Conservation (phyloP, 352 stramenopile genomes). For the Aphanomyces euteiches region DNA sequence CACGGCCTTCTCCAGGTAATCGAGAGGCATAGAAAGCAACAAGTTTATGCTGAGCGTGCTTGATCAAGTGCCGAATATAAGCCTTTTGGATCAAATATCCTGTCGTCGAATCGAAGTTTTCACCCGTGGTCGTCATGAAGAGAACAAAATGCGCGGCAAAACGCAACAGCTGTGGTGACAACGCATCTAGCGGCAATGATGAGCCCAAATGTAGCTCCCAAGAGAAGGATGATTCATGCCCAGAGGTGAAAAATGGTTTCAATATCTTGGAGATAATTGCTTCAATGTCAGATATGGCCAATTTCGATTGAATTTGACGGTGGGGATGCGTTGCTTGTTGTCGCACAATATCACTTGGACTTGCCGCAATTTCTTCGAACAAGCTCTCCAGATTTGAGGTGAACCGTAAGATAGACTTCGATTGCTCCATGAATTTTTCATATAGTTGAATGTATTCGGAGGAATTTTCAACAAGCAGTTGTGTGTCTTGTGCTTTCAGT, state of each 20-base stretch:
- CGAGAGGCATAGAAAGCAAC: slow-evolving; percentile 68
- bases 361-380: slow-evolving; percentile 73
- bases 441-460: slow-evolving; percentile 57
- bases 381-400: slow-evolving; percentile 58
- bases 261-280: slow-evolving; percentile 70
- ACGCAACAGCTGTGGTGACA: slow-evolving; percentile 59
- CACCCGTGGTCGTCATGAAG: slow-evolving; percentile 63
- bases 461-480: slow-evolving; percentile 68
- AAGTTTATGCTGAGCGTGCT: slow-evolving; percentile 70
- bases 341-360: slow-evolving; percentile 56
- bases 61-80: slow-evolving; percentile 79
- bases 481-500: slow-evolving; percentile 69
- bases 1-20: slow-evolving; percentile 52
- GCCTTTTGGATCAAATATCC: slow-evolving; percentile 77
- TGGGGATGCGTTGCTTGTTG: slow-evolving; percentile 66
- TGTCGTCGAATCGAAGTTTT: slow-evolving; percentile 56
- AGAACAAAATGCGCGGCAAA: slow-evolving; percentile 80
- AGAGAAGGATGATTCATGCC: slow-evolving; percentile 47
- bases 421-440: slow-evolving; percentile 55
- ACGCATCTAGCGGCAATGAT: slow-evolving; percentile 20
- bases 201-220: slow-evolving; percentile 56
- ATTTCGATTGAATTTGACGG: slow-evolving; percentile 72
- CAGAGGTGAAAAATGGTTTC: slow-evolving; percentile 44
- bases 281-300: slow-evolving; percentile 73
- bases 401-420: slow-evolving; percentile 72